Conservation (phyloP, 345 rosid species). For the Dipteronia sinensis region DNA sequence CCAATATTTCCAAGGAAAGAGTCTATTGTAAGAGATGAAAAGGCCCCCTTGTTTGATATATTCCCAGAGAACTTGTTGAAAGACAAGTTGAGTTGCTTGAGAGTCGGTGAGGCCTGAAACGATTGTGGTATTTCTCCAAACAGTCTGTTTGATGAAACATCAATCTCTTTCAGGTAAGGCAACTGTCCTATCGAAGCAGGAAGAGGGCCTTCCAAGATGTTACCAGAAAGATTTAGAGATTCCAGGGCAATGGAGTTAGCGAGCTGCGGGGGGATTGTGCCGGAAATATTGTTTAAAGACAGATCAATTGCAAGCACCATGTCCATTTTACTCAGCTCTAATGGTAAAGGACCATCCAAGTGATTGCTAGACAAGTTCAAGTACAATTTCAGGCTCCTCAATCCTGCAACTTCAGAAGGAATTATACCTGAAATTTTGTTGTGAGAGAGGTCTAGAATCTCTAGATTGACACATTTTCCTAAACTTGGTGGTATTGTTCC, state of each 20-base stretch:
- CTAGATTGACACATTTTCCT: conserved; percentile 70
- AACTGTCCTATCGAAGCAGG: conserved; percentile 71
- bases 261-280: conserved; percentile 70
- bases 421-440: conserved; percentile 68
- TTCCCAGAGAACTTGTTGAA: conserved; percentile 74
- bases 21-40: conserved; percentile 51
- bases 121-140: conserved; percentile 64
- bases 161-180: conserved; percentile 67
- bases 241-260: conserved; percentile 92
- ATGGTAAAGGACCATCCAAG: conserved; percentile 64
- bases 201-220: conserved; percentile 55
- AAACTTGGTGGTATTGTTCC: conserved; percentile 74
- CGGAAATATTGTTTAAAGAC: conserved; percentile 70
- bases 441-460: conserved; percentile 82
- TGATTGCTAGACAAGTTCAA: conserved; percentile 80
- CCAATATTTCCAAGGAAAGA: conserved; percentile 72
- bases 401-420: conserved; percentile 64
- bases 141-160: conserved; percentile 68
- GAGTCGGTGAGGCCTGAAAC: conserved; percentile 60
- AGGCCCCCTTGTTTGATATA: conserved; percentile 62
- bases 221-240: conserved; percentile 70
- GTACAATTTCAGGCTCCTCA: conserved; percentile 82
- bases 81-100: conserved; percentile 67
- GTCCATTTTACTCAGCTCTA: conserved; percentile 92
- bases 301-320: conserved; percentile 91